These are phyloP conservation scores for Rhizoclosmatium sp. DNA, from an alignment of 192 early-diverging fungal genomes.

Conservation along the genomic window DNA sequence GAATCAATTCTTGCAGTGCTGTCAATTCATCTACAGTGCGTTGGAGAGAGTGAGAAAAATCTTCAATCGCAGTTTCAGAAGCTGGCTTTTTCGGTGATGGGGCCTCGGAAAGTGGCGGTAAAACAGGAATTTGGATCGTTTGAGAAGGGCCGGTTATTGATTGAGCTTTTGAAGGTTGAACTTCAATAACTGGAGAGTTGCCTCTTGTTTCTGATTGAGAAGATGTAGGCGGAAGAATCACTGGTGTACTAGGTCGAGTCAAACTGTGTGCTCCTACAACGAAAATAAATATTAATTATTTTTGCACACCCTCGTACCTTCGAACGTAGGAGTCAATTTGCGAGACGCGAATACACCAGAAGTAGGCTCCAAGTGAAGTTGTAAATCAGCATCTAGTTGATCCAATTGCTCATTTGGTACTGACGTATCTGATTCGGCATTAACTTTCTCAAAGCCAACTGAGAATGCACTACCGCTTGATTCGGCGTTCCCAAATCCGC, in stretches of 20 bases:
- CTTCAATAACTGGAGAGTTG: too few species aligned
- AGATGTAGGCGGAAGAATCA: neutral
- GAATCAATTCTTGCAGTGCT: constrained; percentile 36
- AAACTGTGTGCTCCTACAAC: neutral
- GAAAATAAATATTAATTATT: neutral
- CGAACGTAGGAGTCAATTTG: too few species aligned
- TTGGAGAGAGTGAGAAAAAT: constrained; percentile 35
- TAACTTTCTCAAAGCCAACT: too few species aligned
- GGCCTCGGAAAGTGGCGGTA: neutral
- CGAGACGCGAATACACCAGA: too few species aligned
- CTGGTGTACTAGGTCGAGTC: constrained; percentile 26
- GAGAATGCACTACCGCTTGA: neutral
- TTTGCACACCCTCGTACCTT: too few species aligned
- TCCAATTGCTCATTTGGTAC: too few species aligned
- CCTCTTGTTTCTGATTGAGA: neutral
- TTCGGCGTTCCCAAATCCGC: neutral
- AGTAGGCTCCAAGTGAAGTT: too few species aligned
- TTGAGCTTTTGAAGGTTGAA: too few species aligned
- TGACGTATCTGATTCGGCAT: too few species aligned
- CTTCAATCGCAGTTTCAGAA: constrained; percentile 11
- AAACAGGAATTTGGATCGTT: too few species aligned
- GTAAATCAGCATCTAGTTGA: too few species aligned
- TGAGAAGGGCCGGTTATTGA: too few species aligned
- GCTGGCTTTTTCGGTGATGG: neutral
- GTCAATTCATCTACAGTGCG: constrained; percentile 30